Base-by-base conservation (phyloP, 225 moss, liverwort and hornwort species). In the Straminergon stramineum region DNA sequence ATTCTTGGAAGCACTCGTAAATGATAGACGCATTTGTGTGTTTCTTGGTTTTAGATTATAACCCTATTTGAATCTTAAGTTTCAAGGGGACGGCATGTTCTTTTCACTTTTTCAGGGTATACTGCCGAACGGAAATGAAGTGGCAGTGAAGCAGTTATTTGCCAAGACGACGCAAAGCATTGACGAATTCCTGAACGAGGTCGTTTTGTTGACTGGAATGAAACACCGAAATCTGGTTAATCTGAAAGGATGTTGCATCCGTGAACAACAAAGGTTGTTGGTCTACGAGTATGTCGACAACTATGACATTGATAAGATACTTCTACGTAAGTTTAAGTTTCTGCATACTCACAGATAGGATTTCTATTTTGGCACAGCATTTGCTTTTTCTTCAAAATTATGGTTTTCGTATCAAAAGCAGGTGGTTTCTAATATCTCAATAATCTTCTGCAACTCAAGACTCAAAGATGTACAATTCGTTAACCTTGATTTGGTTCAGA, bases 221-320 rank as follows among this genome's bases (percentile, higher is more conserved):
- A 95, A 87, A 39, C 93, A 94, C 41, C 70, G 68, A n/a, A 89
- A 94, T 70, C 24, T 93, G 4, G 81, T 93, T 75, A 91, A 89
- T 21, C 24, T 95, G 3, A 93, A 91, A 88, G 95, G 95, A 22
- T 95, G 95, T 83, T 95, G 95, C 67, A 79, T 94, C 34, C 81
- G 84, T 1, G 93, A 87, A 55, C 85, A 92, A 24, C 66, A 92
- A 53, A 90, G 91, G 51, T 39, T 94, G 39, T 88, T 96, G 58
- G 94, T 94, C 0, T 93, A 96, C 30, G 93, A 94, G 79, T 96
- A 93, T 87, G 92, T 94, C 4, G 92, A 94, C 51, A 93, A 95
- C 71, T 81, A 74, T 16, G 91, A 95, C 60, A 81, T 95, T 8
- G 92, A 90, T 19, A 86, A 89, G 70, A 84, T 87, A 32, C 87